These are phyloP conservation scores for Fusarium sp. DNA, from an alignment of 2,329 filamentous ascomycete genomes.

Conservation along the genomic window DNA sequence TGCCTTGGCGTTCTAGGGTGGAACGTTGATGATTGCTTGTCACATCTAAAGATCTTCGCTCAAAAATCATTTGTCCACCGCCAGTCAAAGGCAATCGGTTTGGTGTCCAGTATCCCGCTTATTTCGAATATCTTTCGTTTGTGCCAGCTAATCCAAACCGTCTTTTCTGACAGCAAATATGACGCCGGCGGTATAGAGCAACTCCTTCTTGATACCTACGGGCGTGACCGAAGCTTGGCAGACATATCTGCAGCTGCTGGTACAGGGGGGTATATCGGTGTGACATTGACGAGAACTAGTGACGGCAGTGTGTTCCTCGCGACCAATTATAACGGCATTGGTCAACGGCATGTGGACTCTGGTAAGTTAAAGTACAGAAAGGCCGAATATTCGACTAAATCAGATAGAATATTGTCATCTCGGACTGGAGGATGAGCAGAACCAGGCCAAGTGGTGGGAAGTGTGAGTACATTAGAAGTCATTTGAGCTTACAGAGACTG, in stretches of 20 bases:
- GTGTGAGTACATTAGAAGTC: constrained; percentile 6
- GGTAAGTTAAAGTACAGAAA: no score
- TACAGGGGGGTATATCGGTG: constrained; percentile 22
- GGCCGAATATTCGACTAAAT: not conserved
- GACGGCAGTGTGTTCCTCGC: constrained; percentile 22
- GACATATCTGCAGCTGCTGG: constrained; percentile 8
- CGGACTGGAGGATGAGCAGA: not conserved
- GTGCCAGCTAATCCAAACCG: not conserved
- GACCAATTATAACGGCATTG: constrained; percentile 31
- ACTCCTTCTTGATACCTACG: constrained; percentile 13
- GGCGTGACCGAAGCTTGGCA: not conserved
- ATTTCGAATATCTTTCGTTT: constrained; percentile 1
- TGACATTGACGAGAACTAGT: constrained; percentile 21
- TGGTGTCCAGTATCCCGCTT: constrained; percentile 7
- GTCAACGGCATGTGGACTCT: not conserved
- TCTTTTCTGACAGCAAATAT: constrained; percentile 22
- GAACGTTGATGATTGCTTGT: constrained; percentile 28
- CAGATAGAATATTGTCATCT: constrained; percentile 18
- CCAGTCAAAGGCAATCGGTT: not conserved
- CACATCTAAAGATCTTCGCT: constrained; percentile 19
- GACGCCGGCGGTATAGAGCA: constrained; percentile 2
- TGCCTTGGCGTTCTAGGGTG: constrained; percentile 27
- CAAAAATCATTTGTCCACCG: not conserved
- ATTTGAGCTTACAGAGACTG: not conserved
- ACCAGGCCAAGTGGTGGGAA: constrained; percentile 10